Evolutionary conservation across 2,329 filamentous ascomycete genomes (phyloP).

Genomic region (Falciphora oryzae): DNA sequence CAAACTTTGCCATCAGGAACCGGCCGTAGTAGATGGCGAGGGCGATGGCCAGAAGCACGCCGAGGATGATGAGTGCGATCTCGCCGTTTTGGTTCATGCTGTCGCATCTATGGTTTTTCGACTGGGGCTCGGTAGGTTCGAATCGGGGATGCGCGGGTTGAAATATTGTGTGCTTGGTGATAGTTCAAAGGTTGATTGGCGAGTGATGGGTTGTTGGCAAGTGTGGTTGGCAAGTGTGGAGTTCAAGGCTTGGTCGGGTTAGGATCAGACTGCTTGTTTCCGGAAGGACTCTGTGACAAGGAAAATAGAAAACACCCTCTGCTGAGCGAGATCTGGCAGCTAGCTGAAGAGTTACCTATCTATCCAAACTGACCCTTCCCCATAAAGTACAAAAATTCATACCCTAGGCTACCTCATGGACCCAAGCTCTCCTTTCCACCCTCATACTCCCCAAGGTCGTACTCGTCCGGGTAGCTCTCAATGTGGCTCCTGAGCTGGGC

Average conservation of each 20-base stretch:
- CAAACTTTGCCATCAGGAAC: constrained; percentile 20
- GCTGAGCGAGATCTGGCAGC: neutral
- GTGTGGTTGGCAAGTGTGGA: neutral
- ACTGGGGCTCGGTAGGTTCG: too few species aligned
- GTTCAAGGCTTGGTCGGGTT: too few species aligned
- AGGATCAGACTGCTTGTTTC: too few species aligned
- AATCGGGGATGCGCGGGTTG: neutral
- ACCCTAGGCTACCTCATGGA: constrained; percentile 13
- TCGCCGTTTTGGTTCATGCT: constrained; percentile 20
- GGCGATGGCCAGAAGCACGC: constrained; percentile 19
- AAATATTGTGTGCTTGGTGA: neutral
- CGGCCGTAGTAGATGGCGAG: constrained; percentile 20
- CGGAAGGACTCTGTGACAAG: too few species aligned
- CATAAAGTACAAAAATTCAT: neutral
- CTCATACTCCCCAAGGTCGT: constrained; percentile 51
- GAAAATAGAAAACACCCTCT: too few species aligned
- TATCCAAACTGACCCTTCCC: too few species aligned
- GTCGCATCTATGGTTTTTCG: constrained; percentile 1
- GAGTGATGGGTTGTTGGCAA: too few species aligned
- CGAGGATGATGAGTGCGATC: constrained; percentile 24
- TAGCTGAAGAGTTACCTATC: neutral
- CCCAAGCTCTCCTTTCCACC: constrained; percentile 25
- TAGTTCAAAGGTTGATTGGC: neutral
- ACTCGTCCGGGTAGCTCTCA: constrained; percentile 85
- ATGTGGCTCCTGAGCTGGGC: constrained; percentile 67